phyloP scores from a whole-genome alignment of 495 filamentous ascomycete species.

The Barbatosphaeria neglecta region DNA sequence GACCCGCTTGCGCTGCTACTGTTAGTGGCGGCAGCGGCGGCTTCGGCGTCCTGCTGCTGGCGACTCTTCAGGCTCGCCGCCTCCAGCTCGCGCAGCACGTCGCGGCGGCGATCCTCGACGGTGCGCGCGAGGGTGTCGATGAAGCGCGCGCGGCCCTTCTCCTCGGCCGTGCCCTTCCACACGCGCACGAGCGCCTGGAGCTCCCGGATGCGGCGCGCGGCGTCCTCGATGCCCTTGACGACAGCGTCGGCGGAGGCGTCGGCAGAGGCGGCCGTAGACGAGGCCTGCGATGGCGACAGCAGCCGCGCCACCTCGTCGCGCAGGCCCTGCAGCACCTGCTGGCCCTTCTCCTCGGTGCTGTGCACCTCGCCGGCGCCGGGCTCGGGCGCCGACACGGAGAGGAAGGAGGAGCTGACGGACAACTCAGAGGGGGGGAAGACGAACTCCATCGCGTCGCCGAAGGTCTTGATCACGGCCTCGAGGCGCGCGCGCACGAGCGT shows the following conservation, averaged over 20 bases:
- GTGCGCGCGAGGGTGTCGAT: constrained; percentile 64
- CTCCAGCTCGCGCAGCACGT: constrained; percentile 41
- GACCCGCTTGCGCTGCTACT: too few species aligned
- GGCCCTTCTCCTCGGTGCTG: constrained; percentile 66
- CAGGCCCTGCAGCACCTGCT: constrained; percentile 56
- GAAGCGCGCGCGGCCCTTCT: constrained; percentile 69
- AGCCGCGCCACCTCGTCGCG: constrained; percentile 60
- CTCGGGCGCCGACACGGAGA: constrained; percentile 71
- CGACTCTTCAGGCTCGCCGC: constrained; percentile 13
- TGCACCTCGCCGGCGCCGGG: constrained; percentile 47
- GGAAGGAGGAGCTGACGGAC: constrained; percentile 61
- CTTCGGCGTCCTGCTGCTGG: constrained; percentile 6
- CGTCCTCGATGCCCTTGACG: constrained; percentile 52
- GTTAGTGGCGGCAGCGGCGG: too few species aligned
- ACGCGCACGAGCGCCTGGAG: constrained; percentile 59
- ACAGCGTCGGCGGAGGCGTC: constrained; percentile 32
- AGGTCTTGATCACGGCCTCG: constrained; percentile 75
- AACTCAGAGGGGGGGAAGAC: constrained; percentile 71
- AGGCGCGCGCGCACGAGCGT: constrained; percentile 69
- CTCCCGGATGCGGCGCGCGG: constrained; percentile 56
- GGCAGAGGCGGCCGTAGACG: neutral
- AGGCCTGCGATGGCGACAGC: constrained; percentile 24
- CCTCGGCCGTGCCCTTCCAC: constrained; percentile 93
- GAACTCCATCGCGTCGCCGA: constrained; percentile 90
- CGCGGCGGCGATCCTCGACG: constrained; percentile 45